Evolutionary conservation across 257 asterid genomes (phyloP), one percentile per base, ranked within the genome.

Genomic region (Parsonsia alboflavescens): DNA sequence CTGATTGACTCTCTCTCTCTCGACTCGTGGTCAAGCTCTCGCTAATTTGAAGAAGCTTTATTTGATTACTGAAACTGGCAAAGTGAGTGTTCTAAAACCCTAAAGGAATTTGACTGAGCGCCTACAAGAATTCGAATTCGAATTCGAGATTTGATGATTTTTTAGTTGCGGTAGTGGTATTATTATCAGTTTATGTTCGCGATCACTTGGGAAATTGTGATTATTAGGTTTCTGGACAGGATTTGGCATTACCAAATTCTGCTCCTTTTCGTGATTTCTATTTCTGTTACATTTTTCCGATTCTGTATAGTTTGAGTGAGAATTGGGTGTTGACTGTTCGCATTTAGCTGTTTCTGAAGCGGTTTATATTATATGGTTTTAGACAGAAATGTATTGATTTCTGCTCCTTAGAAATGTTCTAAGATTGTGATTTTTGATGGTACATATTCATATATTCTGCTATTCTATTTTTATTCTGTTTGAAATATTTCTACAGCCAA

Each of bases 1-100:
- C 22, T 70, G n/a, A 70, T 13, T 67, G 52, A 67, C 42, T 70
- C 78, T 44, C 74, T 64, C 73, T 33, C 76, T 2, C 72, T 57
- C 72, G 9, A 2, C 75, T 15, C 53, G 28, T 39, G 2, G 68
- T 61, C 63, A 9, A 44, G 10, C 50, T 46, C 50, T 30, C 7
- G 70, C 49, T 19, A 8, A 22, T 64, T 57, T 3, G 70, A 50
- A 59, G 66, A 56, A 22, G 46, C 9, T 2, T 46, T 61, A 26
- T 44, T 50, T 15, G 28, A n/a, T 7, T 6, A 1, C 41, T 11
- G 4, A 53, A 50, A 39, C 54, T 53, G 42, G 76, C 46, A 26
- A 62, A 39, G 80, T 12, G 42, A 48, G 67, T 52, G 15, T 57
- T 56, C 16, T 22, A 6, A 56, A 76, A 58, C 15, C 39, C 74